Evolutionary conservation across 2,329 filamentous ascomycete genomes (phyloP), one percentile per base, ranked within the genome.

Genomic region (Aspergillus tanneri): DNA sequence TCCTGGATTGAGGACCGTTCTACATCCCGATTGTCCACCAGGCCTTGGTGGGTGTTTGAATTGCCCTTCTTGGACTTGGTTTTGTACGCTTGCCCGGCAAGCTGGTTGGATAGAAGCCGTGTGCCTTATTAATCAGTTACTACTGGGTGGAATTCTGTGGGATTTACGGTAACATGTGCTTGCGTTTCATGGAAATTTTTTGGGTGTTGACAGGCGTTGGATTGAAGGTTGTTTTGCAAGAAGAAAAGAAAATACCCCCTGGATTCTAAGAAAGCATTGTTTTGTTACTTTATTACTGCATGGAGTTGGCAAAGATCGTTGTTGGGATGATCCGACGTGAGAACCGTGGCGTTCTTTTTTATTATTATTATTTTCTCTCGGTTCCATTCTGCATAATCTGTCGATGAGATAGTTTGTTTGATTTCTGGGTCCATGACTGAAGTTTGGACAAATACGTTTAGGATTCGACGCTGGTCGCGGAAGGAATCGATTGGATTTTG

Each of bases 171-270:
- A 38, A 32, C 19, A 34, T 27, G 43, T 40, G 24, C 16, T 38
- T 34, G 19, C 30, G 30, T 14, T 16, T 34, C 19, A 19, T 40
- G 28, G 37, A 42, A 32, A 37, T 28, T 37, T 39, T 45, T 36
- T 24, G 39, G 16, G 41, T 34, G 24, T 43, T 21, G 27, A 30
- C 27, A 23, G 41, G 41, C 19, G 14, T 28, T 19, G 41, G 27
- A 35, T 43, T 32, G 25, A 28, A 25, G 40, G 43, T n/a, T n/a
- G n/a, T 24, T 37, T 51, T 43, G 49, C 53, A 50, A 51, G 47
- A 51, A 51, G 46, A 52, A 55, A 46, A 47, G 42, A 55, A 59
- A 55, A 55, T 52, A 53, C 57, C 57, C 50, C 44, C n/a, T n/a
- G n/a, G 43, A 44, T 47, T 37, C 37, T 18, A 49, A 49, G 48